Base-by-base conservation (phyloP, 352 stramenopile genomes). In the Pythium biforme region DNA sequence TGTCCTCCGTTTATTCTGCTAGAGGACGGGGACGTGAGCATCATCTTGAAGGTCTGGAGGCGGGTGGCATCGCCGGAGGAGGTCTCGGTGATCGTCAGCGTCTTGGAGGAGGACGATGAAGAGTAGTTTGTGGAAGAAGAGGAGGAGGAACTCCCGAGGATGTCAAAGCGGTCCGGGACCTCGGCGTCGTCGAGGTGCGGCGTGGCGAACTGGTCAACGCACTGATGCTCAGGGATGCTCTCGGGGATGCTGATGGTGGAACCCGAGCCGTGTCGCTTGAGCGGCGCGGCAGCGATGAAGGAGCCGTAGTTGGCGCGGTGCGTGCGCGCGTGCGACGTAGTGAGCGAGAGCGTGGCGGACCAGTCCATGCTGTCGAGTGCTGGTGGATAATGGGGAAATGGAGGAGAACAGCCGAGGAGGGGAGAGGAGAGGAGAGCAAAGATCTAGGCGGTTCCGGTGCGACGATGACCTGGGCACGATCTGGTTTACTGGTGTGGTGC, bases 171-270 rank as follows among this genome's bases (percentile, higher is more conserved):
- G 46, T 62, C 53, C 23, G 48, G 23, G 47, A 59, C 19, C 33
- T 63, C 46, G 14, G 15, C 41, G 20, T 53, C 20, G 22, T 56
- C n/a, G 11, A 57, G 20, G 4, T 66, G 26, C 19, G 81, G 81
- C 2, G 79, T 83, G 41, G 69, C 73, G 43, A 91, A 91, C 37
- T 87, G 79, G 8, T 77, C 77, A 34, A 89, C 63, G 19, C 73
- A 75, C 45, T 90, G 76, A 74, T 92, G 73, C 55, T 92, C 82
- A 2, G 82, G 82, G 58, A 92, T 92, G 62, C 81, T 90, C 68
- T 88, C 70, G 19, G 81, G 79, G 55, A 91, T 88, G 60, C 76
- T 76, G 55, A 88, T 85, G 66, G 64, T 75, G 48, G 61, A 68
- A 47, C 47, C 64, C 14, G 48, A 61, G 12, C 47, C 47, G 19